Base-by-base conservation (phyloP, 768 basidiomycete species). In the Mycena rebaudengoi region DNA sequence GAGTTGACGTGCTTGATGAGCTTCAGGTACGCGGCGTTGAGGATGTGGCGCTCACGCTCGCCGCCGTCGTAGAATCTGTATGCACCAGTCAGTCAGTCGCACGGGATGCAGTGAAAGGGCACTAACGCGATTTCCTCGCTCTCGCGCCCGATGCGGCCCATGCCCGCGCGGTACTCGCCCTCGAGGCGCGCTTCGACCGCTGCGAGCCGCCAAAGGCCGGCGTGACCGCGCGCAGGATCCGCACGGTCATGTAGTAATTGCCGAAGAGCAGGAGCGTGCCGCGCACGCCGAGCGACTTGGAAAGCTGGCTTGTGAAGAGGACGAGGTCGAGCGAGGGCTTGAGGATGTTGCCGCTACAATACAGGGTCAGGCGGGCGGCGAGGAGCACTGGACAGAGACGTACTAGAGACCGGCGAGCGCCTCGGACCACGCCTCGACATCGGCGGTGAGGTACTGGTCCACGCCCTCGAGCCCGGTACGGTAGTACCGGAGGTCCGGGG, bases 191-290 rank as follows among this genome's bases (percentile, higher is more conserved):
- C 95, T 73, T 98, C 95, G 4, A 91, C 85, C 0, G 93, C 92
- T 0, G 96, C 95, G 14, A 98, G 82, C 32, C 89, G 86, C 96
- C 97, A 76, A 99, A 99, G 0, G 96, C 92, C 0, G 96, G 97
- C 0, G 97, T 96, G 5, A 93, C 95, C 4, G 91, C 89, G 26
- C 88, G 84, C 4, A 98, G 77, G 39, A 98, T 91, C 65, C 86
- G 82, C 4, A 92, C 91, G 0, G 96, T 99, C n/a, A 88, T 77
- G 57, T 93, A 91, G 73, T 98, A 97, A 68, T 94, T 96, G 26
- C 81, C 80, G 70, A 94, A 94, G 11, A 98, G 82, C 6, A 96
- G 79, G 2, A 89, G 59, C 0, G 92, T 94, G 3, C 96, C 97
- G n/a, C 90, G 86, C 0, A 91, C 80, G 12, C 96, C 96, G 18